These are phyloP conservation scores for Leccinum subgranulosum DNA, from an alignment of 768 basidiomycete genomes.

Conservation along the genomic window DNA sequence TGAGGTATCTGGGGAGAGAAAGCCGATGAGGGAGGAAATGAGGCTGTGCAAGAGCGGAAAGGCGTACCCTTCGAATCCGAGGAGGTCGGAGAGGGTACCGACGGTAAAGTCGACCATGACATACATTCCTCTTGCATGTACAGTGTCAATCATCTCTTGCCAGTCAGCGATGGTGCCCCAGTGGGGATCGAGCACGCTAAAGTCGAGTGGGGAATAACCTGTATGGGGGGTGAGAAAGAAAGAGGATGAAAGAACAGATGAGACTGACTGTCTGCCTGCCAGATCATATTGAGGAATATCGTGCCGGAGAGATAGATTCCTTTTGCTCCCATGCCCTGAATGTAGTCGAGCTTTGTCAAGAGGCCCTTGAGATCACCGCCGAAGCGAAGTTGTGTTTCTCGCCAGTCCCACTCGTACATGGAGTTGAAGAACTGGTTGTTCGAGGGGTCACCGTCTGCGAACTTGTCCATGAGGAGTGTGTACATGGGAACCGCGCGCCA, in stretches of 20 bases:
- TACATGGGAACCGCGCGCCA: constrained; percentile 84
- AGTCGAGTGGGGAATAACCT: constrained; percentile 92
- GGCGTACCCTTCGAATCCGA: constrained; percentile 79
- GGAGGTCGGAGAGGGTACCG: constrained; percentile 85
- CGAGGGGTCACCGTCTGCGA: constrained; percentile 86
- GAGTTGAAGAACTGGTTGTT: constrained; percentile 90
- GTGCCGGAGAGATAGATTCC: constrained; percentile 92
- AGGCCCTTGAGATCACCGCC: constrained; percentile 89
- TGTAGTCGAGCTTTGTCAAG: constrained; percentile 73
- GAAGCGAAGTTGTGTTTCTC: constrained; percentile 85
- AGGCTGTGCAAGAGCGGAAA: constrained; percentile 5
- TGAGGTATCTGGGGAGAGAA: constrained; percentile 50
- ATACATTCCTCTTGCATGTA: constrained; percentile 86
- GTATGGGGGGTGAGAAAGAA: neutral
- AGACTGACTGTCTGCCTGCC: constrained; percentile 90
- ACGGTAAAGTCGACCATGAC: constrained; percentile 93
- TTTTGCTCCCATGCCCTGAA: constrained; percentile 83
- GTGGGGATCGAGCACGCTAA: constrained; percentile 87
- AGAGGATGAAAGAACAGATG: neutral
- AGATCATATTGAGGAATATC: constrained; percentile 92
- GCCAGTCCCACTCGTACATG: constrained; percentile 77
- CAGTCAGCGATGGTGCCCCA: constrained; percentile 86
- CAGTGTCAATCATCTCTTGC: constrained; percentile 66
- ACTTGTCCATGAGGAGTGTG: constrained; percentile 87
- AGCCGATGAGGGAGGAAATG: constrained; percentile 9